These are phyloP conservation scores for Calamus simplicifolius DNA, from an alignment of 176 grass and related monocot genomes.

Conservation along the genomic window DNA sequence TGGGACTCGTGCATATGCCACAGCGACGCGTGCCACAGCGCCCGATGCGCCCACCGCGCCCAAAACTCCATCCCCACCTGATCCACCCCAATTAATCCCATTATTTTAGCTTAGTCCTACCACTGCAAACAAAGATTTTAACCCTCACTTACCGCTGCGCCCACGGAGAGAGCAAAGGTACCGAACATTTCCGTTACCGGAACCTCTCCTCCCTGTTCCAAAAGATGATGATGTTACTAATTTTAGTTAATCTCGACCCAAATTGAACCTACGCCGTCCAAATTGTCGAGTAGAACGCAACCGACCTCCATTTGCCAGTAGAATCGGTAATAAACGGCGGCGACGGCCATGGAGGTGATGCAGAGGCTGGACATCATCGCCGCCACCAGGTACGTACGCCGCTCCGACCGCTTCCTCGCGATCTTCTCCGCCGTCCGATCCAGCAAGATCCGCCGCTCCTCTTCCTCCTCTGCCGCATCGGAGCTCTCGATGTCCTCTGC, in stretches of 20 bases:
- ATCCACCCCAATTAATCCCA: background rate
- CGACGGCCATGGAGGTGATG: slow-evolving; percentile 91
- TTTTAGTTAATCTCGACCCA: no score
- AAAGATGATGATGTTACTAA: no score
- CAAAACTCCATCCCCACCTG: slow-evolving; percentile 98
- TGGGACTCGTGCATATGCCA: slow-evolving; percentile 99
- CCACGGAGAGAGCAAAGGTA: slow-evolving; percentile 81
- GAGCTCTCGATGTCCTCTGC: background rate
- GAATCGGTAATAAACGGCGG: slow-evolving; percentile 92
- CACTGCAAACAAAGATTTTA: no score
- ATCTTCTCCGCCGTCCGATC: slow-evolving; percentile 21
- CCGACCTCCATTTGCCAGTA: slow-evolving; percentile 94
- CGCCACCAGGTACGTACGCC: slow-evolving; percentile 78
- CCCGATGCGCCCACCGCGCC: slow-evolving; percentile 93
- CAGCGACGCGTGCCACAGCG: slow-evolving; percentile 90
- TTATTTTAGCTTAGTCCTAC: no score
- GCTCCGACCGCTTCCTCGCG: slow-evolving; percentile 74
- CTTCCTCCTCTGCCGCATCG: background rate
- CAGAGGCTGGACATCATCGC: slow-evolving; percentile 92
- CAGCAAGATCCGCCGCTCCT: no score
- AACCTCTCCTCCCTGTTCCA: slow-evolving; percentile 63
- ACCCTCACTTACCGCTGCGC: slow-evolving; percentile 61
- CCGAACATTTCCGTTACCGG: slow-evolving; percentile 84
- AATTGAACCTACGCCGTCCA: no score
- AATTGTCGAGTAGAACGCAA: no score